These are phyloP conservation scores for Trametes hirsuta DNA, from an alignment of 1,284 basidiomycete genomes.

Conservation along the genomic window DNA sequence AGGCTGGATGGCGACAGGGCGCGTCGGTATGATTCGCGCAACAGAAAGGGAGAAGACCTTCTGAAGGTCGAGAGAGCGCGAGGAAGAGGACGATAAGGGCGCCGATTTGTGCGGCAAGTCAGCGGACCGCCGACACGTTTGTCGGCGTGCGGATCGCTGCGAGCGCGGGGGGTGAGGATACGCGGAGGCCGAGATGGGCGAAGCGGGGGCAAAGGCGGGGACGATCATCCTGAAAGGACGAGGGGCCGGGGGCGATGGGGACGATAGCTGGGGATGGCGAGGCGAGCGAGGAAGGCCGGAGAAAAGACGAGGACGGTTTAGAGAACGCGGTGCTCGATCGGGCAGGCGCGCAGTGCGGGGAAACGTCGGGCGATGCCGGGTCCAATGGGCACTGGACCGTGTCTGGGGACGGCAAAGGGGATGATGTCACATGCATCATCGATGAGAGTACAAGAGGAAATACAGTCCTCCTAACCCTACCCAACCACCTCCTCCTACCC, in stretches of 20 bases:
- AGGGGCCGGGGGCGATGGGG: constrained; percentile 4
- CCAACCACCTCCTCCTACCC: background rate
- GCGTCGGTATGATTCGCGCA: background rate
- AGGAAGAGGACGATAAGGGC: background rate
- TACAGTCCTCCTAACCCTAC: constrained; percentile 20
- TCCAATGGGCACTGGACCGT: constrained; percentile 12
- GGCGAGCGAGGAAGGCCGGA: background rate
- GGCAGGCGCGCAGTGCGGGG: constrained; percentile 12
- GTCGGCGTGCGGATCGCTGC: constrained; percentile 16
- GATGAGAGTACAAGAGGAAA: constrained; percentile 24
- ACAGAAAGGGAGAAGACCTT: background rate
- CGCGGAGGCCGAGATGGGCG: constrained; percentile 8
- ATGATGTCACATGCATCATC: constrained; percentile 30
- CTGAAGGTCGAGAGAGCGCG: background rate
- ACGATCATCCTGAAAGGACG: constrained; percentile 19
- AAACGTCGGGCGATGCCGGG: constrained; percentile 22
- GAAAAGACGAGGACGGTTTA: background rate
- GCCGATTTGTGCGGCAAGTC: background rate
- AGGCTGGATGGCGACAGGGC: background rate
- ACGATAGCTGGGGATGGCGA: constrained; percentile 11
- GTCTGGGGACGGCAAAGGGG: background rate
- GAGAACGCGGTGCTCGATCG: background rate
- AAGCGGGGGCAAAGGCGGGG: constrained; percentile 13
- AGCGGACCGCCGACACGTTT: constrained; percentile 13
- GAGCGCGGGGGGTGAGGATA: constrained; percentile 7